Conservation (phyloP, 2,329 filamentous ascomycete genomes). For the Xylaria arbuscula region DNA sequence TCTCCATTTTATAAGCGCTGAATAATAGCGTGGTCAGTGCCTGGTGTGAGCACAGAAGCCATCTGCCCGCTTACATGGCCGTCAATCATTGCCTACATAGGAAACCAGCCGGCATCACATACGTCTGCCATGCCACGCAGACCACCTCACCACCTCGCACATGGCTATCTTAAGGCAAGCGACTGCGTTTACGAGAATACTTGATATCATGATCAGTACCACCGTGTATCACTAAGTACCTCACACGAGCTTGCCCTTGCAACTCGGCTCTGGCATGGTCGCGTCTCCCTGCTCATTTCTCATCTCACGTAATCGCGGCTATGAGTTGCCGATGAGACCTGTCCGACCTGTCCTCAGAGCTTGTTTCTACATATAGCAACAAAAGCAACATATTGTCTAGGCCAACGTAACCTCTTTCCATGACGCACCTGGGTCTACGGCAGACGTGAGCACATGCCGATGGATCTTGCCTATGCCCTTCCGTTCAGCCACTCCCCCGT, state of each 20-base stretch:
- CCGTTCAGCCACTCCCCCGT: conserved; percentile 36
- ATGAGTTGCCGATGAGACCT: neutral
- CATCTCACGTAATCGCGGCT: conserved; percentile 20
- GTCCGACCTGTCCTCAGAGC: neutral
- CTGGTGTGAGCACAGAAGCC: neutral
- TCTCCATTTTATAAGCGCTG: conserved; percentile 32
- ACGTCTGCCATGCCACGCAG: neutral
- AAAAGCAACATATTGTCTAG: conserved; percentile 12
- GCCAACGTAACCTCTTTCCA: conserved; percentile 40
- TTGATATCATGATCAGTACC: no score
- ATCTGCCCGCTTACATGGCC: conserved; percentile 4
- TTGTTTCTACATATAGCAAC: neutral
- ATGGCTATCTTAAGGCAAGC: neutral
- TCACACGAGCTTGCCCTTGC: no score
- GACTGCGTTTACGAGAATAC: neutral
- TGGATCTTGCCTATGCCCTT: conserved; percentile 41
- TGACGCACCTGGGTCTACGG: conserved; percentile 19
- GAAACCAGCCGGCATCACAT: neutral
- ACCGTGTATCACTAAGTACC: no score
- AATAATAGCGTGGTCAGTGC: conserved; percentile 19
- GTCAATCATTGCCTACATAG: conserved; percentile 13
- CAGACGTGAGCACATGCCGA: conserved; percentile 29
- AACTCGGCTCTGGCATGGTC: neutral
- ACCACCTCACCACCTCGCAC: neutral
- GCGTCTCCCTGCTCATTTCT: neutral